phyloP scores from a whole-genome alignment of 2,329 filamentous ascomycete genomes.

The Colletotrichum trifolii region DNA sequence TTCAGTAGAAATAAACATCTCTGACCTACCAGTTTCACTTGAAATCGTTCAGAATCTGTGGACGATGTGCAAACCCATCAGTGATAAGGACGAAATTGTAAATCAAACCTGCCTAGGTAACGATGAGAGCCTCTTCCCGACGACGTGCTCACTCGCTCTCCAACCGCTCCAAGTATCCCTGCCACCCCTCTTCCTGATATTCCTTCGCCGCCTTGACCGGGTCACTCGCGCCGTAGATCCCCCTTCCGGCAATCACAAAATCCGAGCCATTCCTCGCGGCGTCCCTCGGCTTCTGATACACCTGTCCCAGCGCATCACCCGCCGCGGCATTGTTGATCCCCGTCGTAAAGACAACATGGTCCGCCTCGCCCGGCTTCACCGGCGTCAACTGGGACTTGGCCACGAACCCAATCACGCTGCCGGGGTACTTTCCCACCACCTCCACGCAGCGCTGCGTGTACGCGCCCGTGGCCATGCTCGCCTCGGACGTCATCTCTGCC shows the following conservation, averaged over 20 bases:
- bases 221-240: constrained; percentile 61
- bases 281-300: constrained; percentile 65
- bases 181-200: constrained; percentile 37
- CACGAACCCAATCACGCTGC: constrained; percentile 53
- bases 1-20: too few species aligned
- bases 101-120: too few species aligned
- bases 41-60: too few species aligned
- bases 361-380: constrained; percentile 39
- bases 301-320: constrained; percentile 66
- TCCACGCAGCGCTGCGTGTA: constrained; percentile 62
- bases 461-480: constrained; percentile 61
- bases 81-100: too few species aligned
- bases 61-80: too few species aligned
- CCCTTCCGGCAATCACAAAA: constrained; percentile 68
- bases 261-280: constrained; percentile 63
- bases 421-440: constrained; percentile 58
- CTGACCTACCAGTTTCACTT: too few species aligned
- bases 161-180: constrained; percentile 27
- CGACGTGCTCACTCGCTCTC: background rate
- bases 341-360: constrained; percentile 69
- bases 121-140: background rate
- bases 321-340: constrained; percentile 61
- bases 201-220: constrained; percentile 53
- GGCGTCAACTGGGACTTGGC: constrained; percentile 55
- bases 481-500: constrained; percentile 67